A percentile compares a stretch with the other conserved stretches of the same genome.
phyloP scores from a whole-genome alignment of 768 basidiomycete genomes.

The Russula vinacea region DNA sequence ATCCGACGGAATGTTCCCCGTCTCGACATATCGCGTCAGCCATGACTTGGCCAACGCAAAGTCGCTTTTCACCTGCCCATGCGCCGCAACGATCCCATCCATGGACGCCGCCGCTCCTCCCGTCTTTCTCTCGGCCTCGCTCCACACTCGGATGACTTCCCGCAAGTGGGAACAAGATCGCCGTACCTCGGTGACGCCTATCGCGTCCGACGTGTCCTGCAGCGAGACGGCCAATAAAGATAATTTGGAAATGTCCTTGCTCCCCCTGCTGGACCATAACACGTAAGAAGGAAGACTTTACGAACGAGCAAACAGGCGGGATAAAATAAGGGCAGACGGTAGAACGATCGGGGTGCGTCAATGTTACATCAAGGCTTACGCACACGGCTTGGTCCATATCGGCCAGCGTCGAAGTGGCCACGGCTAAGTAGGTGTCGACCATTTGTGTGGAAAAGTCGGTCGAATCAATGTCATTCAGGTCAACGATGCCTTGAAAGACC shows the following conservation, averaged over 20 bases:
- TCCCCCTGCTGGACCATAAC: neutral
- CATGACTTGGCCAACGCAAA: slow-evolving; percentile 10
- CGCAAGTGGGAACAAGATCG: slow-evolving; percentile 13
- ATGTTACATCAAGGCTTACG: no score
- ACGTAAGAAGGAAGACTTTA: neutral
- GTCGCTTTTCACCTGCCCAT: neutral
- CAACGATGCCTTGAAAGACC: slow-evolving; percentile 19
- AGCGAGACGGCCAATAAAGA: slow-evolving; percentile 13
- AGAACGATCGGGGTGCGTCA: no score
- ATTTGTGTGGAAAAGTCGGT: slow-evolving; percentile 24
- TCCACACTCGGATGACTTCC: slow-evolving; percentile 7
- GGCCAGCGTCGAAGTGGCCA: slow-evolving; percentile 10
- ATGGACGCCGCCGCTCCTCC: neutral
- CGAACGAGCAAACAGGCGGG: no score
- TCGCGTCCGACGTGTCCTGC: slow-evolving; percentile 19
- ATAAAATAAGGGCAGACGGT: neutral
- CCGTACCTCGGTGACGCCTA: slow-evolving; percentile 14
- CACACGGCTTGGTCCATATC: slow-evolving; percentile 22
- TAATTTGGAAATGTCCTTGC: slow-evolving; percentile 6
- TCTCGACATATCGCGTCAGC: slow-evolving; percentile 18
- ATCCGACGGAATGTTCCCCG: slow-evolving; percentile 16
- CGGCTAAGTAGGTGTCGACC: slow-evolving; percentile 17
- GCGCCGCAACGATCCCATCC: slow-evolving; percentile 10
- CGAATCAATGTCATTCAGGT: slow-evolving; percentile 18
- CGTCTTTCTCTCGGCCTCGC: neutral